A percentile compares a stretch with the other conserved stretches of the same genome.
phyloP scores from a whole-genome alignment of 352 stramenopile species.

The Pilasporangium apinafurcum region DNA sequence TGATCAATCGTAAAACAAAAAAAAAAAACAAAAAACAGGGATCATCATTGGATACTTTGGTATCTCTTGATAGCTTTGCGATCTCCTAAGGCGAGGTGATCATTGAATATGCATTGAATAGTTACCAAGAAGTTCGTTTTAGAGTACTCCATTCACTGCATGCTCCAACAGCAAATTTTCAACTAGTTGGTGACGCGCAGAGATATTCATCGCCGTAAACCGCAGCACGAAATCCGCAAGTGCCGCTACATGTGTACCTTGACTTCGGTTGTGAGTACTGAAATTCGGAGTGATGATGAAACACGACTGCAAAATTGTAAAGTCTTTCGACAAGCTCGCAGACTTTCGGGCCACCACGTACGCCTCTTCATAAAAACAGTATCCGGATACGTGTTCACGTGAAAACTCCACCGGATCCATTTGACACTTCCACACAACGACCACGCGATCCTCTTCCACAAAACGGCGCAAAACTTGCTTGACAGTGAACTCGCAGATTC shows the following conservation, averaged over 20 bases:
- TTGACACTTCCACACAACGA: conserved; percentile 54
- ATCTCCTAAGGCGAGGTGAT: no score
- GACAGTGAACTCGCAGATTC: conserved; percentile 34
- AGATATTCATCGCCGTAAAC: conserved; percentile 29
- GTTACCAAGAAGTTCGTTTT: no score
- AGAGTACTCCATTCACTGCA: no score
- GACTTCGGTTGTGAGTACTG: conserved; percentile 11
- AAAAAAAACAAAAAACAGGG: no score
- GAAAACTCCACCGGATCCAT: conserved; percentile 49
- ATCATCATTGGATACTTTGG: no score
- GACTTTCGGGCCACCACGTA: conserved; percentile 46
- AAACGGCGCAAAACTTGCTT: conserved; percentile 51
- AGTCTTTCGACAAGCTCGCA: conserved; percentile 16
- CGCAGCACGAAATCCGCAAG: conserved; percentile 47
- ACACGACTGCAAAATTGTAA: conserved; percentile 41
- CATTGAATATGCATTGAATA: no score
- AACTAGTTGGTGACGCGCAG: conserved; percentile 42
- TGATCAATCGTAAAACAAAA: no score
- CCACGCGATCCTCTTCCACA: conserved; percentile 29
- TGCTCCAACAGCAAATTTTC: conserved; percentile 32
- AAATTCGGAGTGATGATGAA: conserved; percentile 58
- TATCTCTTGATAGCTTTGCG: no score
- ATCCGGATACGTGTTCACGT: conserved; percentile 22
- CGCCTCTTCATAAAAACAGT: conserved; percentile 43
- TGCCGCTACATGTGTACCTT: conserved; percentile 8